These are phyloP conservation scores for Phytopythium oedochilum DNA, from an alignment of 352 stramenopile species.

Conservation along the genomic window DNA sequence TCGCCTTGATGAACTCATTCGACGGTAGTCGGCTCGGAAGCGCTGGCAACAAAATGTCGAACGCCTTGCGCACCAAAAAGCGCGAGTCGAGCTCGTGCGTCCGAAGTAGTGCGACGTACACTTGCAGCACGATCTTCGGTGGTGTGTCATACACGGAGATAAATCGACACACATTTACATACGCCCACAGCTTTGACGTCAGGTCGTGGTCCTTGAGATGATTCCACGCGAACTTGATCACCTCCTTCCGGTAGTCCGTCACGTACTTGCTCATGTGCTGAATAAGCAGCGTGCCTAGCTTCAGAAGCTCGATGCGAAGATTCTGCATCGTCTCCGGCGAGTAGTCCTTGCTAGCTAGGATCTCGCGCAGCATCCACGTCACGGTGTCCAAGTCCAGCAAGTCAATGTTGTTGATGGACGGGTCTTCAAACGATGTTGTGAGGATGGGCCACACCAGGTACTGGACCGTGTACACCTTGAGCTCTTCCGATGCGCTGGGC, in stretches of 20 bases:
- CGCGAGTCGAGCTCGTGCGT: conserved; percentile 94
- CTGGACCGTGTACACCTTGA: conserved; percentile 93
- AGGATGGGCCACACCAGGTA: conserved; percentile 94
- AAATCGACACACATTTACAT: conserved; percentile 97
- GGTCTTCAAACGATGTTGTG: conserved; percentile 80
- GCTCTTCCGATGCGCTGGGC: conserved; percentile 60
- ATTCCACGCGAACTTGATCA: conserved; percentile 99
- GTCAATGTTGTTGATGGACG: conserved; percentile 65
- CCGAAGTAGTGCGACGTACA: conserved; percentile 93
- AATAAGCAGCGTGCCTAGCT: conserved; percentile 95
- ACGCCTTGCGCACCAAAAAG: conserved; percentile 91
- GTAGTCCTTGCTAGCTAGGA: conserved; percentile 82
- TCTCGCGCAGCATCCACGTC: conserved; percentile 87
- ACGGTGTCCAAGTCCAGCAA: conserved; percentile 86
- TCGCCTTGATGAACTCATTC: conserved; percentile 94
- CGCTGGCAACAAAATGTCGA: conserved; percentile 95
- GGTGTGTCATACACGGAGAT: conserved; percentile 96
- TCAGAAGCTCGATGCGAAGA: conserved; percentile 90
- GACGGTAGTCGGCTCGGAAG: conserved; percentile 86
- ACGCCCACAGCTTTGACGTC: conserved; percentile 96
- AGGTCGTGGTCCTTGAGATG: conserved; percentile 94
- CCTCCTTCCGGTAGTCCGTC: conserved; percentile 92
- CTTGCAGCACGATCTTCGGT: conserved; percentile 96
- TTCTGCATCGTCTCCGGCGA: conserved; percentile 65
- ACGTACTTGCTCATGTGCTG: conserved; percentile 93